phyloP scores from a whole-genome alignment of 352 stramenopile genomes.

The Pythium myriotylum region DNA sequence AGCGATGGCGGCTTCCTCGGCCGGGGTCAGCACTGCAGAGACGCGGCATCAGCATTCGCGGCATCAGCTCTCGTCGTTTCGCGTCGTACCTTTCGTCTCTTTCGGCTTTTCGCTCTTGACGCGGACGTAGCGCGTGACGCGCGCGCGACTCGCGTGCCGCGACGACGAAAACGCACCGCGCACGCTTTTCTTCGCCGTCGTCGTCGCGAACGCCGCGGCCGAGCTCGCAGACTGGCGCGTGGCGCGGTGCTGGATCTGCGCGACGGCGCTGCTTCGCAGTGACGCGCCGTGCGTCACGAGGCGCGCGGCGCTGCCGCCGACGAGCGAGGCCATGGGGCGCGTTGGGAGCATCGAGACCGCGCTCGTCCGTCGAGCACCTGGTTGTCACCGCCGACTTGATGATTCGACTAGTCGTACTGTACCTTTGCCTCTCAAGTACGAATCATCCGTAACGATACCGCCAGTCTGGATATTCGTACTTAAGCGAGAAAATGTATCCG shows the following conservation, averaged over 20 bases:
- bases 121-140: conserved; percentile 20
- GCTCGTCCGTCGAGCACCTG: not conserved
- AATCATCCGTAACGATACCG: no score
- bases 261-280: conserved; percentile 13
- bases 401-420: no score
- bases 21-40: conserved; percentile 9
- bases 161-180: conserved; percentile 5
- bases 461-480: no score
- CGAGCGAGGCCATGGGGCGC: conserved; percentile 4
- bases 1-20: conserved; percentile 29
- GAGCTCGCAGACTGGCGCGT: conserved; percentile 15
- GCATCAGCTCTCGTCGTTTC: no score
- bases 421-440: no score
- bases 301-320: conserved; percentile 1
- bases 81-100: conserved; percentile 15
- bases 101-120: conserved; percentile 11
- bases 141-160: not conserved
- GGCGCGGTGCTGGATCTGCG: conserved; percentile 24
- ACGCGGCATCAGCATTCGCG: no score
- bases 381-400: no score
- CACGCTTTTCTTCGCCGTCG: not conserved
- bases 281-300: conserved; percentile 9
- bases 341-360: conserved; percentile 5
- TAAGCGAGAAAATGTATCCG: no score
- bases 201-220: no score